Percentiles rank a stretch among this genome's conserved stretches.
These are phyloP conservation scores for Annulohypoxylon moriforme DNA, from an alignment of 495 filamentous ascomycete species.

Conservation along the genomic window DNA sequence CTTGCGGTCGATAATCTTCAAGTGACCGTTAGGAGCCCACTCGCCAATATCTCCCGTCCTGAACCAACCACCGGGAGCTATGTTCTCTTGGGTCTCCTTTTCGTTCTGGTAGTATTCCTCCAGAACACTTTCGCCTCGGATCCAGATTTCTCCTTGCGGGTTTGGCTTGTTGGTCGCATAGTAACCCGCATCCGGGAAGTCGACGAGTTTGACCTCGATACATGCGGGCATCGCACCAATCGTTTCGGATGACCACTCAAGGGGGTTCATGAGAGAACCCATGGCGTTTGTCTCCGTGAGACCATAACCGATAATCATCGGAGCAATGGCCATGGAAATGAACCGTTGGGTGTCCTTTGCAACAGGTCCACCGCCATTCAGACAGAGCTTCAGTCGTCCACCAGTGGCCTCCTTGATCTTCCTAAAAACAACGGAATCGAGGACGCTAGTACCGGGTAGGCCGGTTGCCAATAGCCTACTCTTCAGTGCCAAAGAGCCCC, in stretches of 20 bases:
- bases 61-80: slow-evolving; percentile 89
- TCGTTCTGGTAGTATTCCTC: slow-evolving; percentile 83
- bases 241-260: slow-evolving; percentile 85
- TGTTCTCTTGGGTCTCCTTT: slow-evolving; percentile 80
- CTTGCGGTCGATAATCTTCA: slow-evolving; percentile 95
- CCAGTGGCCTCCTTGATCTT: slow-evolving; percentile 93
- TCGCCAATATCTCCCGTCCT: slow-evolving; percentile 96
- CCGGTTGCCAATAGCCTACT: slow-evolving; percentile 78
- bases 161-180: slow-evolving; percentile 82
- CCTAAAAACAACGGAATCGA: slow-evolving; percentile 86
- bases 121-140: slow-evolving; percentile 81
- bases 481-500: slow-evolving; percentile 89
- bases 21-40: slow-evolving; percentile 82
- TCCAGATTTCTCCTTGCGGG: slow-evolving; percentile 95
- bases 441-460: slow-evolving; percentile 76
- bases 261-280: slow-evolving; percentile 89
- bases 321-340: slow-evolving; percentile 86
- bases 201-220: slow-evolving; percentile 93
- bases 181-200: slow-evolving; percentile 95
- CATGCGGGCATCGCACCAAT: slow-evolving; percentile 85
- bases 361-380: slow-evolving; percentile 89
- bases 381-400: slow-evolving; percentile 79
- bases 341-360: slow-evolving; percentile 89
- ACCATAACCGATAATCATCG: slow-evolving; percentile 95
- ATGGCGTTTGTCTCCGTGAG: slow-evolving; percentile 95